phyloP scores from a whole-genome alignment of 441 rosid genomes.

The Monsonia emarginata region DNA sequence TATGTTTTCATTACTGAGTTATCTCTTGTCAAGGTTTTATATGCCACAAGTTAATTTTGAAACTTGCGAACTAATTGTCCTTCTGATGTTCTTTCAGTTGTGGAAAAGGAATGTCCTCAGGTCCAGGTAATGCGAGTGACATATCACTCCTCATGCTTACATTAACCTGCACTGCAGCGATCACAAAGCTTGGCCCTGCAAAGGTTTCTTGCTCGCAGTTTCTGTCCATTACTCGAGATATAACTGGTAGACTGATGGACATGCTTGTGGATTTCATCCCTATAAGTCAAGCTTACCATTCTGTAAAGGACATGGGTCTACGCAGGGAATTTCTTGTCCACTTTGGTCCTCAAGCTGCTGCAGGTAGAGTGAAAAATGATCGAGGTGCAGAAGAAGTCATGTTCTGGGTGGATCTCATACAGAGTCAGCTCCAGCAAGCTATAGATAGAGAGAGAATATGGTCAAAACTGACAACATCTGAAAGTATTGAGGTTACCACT shows the following conservation, averaged over 20 bases:
- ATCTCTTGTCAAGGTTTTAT: slow-evolving; percentile 16
- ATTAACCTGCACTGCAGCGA: slow-evolving; percentile 71
- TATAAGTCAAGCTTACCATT: slow-evolving; percentile 52
- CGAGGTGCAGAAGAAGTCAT: slow-evolving; percentile 62
- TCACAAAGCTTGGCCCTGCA: slow-evolving; percentile 77
- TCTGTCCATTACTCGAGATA: slow-evolving; percentile 58
- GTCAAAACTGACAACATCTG: slow-evolving; percentile 87
- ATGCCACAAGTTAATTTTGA: slow-evolving; percentile 16
- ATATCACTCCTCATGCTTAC: slow-evolving; percentile 72
- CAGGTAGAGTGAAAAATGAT: slow-evolving; percentile 63
- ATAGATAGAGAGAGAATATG: slow-evolving; percentile 93
- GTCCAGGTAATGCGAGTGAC: slow-evolving; percentile 49
- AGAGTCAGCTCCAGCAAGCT: slow-evolving; percentile 73
- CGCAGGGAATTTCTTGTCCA: slow-evolving; percentile 84
- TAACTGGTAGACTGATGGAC: slow-evolving; percentile 80
- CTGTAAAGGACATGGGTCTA: slow-evolving; percentile 65
- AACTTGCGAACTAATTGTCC: slow-evolving; percentile 16
- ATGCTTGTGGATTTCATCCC: slow-evolving; percentile 71
- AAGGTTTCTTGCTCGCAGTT: slow-evolving; percentile 72
- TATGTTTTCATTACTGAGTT: slow-evolving; percentile 28
- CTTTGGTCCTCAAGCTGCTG: slow-evolving; percentile 84
- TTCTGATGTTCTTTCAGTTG: slow-evolving; percentile 35
- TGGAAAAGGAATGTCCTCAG: slow-evolving; percentile 37
- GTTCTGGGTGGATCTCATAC: slow-evolving; percentile 93
- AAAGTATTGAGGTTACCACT: slow-evolving; percentile 82